These are phyloP conservation scores for Pythium sp. DNA, from an alignment of 352 stramenopile species.

Conservation along the genomic window DNA sequence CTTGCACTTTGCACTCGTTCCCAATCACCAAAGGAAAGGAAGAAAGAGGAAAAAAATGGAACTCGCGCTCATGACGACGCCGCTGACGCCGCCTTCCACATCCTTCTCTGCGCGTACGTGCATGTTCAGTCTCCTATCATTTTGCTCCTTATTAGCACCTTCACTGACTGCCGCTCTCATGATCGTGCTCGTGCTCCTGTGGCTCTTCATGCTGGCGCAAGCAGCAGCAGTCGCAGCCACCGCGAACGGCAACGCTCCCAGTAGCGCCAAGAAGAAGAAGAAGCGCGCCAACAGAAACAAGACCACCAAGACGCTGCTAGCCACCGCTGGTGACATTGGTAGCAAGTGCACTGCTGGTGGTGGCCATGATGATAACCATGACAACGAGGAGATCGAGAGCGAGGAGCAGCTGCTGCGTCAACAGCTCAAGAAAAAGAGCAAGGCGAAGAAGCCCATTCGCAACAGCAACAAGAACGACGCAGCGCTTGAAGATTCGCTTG, in stretches of 20 bases:
- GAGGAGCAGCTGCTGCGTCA: conserved; percentile 12
- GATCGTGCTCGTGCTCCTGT: conserved; percentile 18
- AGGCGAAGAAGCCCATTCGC: conserved; percentile 4
- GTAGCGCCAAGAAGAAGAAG: conserved; percentile 16
- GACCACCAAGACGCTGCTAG: not conserved
- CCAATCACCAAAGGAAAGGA: not conserved
- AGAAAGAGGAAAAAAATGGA: not conserved
- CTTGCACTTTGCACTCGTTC: not conserved
- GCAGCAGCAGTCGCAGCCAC: not conserved
- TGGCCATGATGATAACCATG: conserved; percentile 8
- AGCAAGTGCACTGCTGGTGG: not conserved
- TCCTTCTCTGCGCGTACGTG: not conserved
- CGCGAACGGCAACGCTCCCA: not conserved
- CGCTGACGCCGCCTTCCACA: not conserved
- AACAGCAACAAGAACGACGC: conserved; percentile 9
- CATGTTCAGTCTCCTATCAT: not conserved
- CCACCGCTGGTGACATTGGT: not conserved
- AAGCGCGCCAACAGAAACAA: conserved; percentile 11
- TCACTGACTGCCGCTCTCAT: not conserved
- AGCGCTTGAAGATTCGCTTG: conserved; percentile 11
- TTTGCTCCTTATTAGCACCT: not conserved
- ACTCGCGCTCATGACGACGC: not conserved
- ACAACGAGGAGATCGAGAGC: conserved; percentile 13
- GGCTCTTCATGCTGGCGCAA: conserved; percentile 1
- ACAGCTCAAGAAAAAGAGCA: conserved; percentile 3